Conservation (phyloP, 768 basidiomycete genomes). For the Brasilioporus rufonigricans region DNA sequence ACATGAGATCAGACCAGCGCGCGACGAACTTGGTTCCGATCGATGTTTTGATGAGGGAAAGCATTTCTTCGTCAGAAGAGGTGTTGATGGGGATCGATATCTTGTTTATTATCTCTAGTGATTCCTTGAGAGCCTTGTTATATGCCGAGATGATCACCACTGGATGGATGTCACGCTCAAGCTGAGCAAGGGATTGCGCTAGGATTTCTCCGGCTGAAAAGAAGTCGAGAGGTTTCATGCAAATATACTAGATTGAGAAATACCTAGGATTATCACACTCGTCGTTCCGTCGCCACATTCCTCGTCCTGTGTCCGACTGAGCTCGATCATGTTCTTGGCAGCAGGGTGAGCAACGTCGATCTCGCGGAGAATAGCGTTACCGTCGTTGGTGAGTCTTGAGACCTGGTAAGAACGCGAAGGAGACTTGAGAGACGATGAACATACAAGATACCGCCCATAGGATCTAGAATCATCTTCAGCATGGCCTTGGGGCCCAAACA, state of each 20-base stretch:
- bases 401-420: neutral
- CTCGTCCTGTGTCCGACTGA: constrained; percentile 96
- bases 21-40: constrained; percentile 98
- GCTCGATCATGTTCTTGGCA: constrained; percentile 99
- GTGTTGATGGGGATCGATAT: constrained; percentile 92
- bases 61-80: constrained; percentile 85
- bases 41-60: constrained; percentile 94
- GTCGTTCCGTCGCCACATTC: constrained; percentile 99
- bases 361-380: constrained; percentile 97
- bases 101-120: constrained; percentile 81
- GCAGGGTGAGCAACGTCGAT: constrained; percentile 99
- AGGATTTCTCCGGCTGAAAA: constrained; percentile 89
- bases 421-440: constrained; percentile 23
- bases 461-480: constrained; percentile 99
- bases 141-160: constrained; percentile 99
- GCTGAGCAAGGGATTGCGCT: constrained; percentile 87
- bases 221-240: neutral
- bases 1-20: constrained; percentile 98
- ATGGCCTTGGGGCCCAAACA: constrained; percentile 97
- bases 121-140: constrained; percentile 92
- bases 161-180: constrained; percentile 97
- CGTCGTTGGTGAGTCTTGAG: constrained; percentile 89
- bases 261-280: constrained; percentile 95
- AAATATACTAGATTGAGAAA: constrained; percentile 12
- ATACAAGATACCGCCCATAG: constrained; percentile 98